Evolutionary conservation across 139 green algal genomes (phyloP).

Genomic region (Desmodesmus armatus): DNA sequence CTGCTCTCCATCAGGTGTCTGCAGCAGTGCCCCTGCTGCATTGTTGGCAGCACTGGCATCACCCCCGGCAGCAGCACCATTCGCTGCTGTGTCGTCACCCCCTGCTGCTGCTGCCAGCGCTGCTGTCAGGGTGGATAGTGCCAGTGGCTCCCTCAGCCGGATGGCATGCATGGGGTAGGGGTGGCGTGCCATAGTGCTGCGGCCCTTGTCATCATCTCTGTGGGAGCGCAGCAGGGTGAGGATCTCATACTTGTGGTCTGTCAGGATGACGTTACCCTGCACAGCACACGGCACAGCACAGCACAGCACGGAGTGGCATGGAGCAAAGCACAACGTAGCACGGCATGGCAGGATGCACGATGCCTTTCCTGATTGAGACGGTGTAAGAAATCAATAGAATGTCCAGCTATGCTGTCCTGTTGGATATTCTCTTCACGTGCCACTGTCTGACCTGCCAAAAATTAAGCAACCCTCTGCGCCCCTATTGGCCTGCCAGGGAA

Average conservation of each 20-base stretch:
- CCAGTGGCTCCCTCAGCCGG: conserved; percentile 49
- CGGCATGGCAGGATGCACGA: too few species aligned
- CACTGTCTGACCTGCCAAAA: too few species aligned
- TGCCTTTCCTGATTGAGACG: too few species aligned
- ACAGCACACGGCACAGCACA: too few species aligned
- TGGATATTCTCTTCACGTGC: too few species aligned
- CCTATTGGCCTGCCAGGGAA: too few species aligned
- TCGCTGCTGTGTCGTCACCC: not conserved
- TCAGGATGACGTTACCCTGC: conserved; percentile 96
- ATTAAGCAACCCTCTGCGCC: too few species aligned
- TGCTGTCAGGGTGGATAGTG: not conserved
- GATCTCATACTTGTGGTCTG: conserved; percentile 89
- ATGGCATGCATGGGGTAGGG: conserved; percentile 74
- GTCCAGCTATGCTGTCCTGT: too few species aligned
- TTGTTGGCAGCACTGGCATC: not conserved
- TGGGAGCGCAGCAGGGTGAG: conserved; percentile 95
- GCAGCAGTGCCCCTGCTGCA: not conserved
- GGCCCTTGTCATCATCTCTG: conserved; percentile 88
- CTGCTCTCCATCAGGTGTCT: not conserved
- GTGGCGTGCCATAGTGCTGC: conserved; percentile 79
- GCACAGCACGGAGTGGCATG: too few species aligned
- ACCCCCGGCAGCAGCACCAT: not conserved
- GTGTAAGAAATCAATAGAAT: too few species aligned
- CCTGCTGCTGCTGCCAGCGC: conserved; percentile 26
- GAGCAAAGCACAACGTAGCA: too few species aligned